These are phyloP conservation scores for Termitomyces sp. DNA, from an alignment of 768 basidiomycete genomes.

Conservation along the genomic window DNA sequence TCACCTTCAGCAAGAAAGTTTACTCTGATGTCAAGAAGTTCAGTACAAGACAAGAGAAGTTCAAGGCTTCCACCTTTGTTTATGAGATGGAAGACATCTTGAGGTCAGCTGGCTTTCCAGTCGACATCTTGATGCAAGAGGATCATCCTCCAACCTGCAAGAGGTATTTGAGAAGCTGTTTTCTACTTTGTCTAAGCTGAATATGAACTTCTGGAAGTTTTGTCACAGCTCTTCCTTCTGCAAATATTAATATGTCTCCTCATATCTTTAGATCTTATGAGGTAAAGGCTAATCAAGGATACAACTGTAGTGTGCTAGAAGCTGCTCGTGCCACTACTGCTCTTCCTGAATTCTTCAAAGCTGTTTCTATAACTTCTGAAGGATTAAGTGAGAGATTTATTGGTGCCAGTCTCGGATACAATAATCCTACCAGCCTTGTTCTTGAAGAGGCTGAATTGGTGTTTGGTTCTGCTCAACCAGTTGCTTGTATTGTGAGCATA, in stretches of 20 bases:
- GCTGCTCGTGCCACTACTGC: conserved; percentile 2
- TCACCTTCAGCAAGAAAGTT: neutral
- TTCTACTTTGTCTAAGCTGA: neutral
- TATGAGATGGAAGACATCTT: neutral
- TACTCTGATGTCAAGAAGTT: neutral
- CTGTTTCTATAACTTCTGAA: neutral
- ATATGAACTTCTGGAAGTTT: neutral
- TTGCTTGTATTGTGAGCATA: conserved; percentile 1
- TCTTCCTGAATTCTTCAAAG: neutral
- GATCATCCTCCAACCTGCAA: neutral
- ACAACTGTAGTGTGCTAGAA: neutral
- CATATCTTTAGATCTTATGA: neutral
- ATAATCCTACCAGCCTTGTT: neutral
- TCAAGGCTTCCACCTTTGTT: neutral
- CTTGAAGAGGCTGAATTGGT: neutral
- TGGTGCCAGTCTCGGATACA: neutral
- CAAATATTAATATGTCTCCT: neutral
- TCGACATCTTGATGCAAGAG: neutral
- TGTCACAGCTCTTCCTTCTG: no score
- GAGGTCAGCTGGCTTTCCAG: neutral
- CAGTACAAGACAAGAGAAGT: neutral
- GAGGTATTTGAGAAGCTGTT: neutral
- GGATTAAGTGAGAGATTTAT: neutral
- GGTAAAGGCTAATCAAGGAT: neutral
- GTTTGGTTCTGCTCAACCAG: neutral